Percentiles rank a stretch among this genome's conserved stretches.
Conservation (phyloP, 768 basidiomycete species). For the Rhodotorula sphaerocarpa region DNA sequence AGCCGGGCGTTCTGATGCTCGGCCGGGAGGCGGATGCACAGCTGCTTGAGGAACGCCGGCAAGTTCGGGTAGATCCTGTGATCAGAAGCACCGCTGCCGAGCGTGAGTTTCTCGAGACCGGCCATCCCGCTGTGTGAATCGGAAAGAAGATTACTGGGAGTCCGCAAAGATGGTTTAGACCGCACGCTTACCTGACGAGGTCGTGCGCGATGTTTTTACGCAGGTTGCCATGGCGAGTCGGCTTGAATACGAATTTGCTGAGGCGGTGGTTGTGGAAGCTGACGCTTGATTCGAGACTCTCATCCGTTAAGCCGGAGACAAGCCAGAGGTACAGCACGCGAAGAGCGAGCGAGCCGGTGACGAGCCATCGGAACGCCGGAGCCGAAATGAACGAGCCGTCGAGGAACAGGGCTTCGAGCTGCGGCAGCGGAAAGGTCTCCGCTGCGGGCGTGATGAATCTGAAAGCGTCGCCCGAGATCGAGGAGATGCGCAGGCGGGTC, state of each 20-base stretch:
- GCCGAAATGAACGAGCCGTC: neutral
- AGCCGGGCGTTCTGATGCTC: neutral
- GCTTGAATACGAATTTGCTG: constrained; percentile 17
- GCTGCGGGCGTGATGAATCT: neutral
- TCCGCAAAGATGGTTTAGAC: too few species aligned
- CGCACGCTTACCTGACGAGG: neutral
- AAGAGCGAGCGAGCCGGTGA: neutral
- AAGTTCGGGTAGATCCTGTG: constrained; percentile 5
- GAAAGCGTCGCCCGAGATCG: neutral
- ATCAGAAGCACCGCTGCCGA: constrained; percentile 17
- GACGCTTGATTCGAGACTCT: neutral
- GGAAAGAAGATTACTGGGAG: too few species aligned
- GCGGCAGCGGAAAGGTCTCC: neutral
- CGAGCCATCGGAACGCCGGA: neutral
- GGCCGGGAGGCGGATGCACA: constrained; percentile 13
- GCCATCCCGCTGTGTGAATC: neutral
- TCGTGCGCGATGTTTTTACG: neutral
- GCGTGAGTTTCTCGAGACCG: constrained; percentile 6
- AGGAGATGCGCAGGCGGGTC: neutral
- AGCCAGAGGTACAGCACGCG: neutral
- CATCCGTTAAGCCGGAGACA: neutral
- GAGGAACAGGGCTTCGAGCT: neutral
- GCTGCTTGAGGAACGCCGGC: constrained; percentile 4
- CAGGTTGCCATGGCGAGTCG: neutral
- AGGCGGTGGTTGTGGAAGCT: neutral